A percentile compares a stretch with the other conserved stretches of the same genome.
Conservation (phyloP, 371 early-diverging fungal species). For the Paraphysoderma sedebokerense region DNA sequence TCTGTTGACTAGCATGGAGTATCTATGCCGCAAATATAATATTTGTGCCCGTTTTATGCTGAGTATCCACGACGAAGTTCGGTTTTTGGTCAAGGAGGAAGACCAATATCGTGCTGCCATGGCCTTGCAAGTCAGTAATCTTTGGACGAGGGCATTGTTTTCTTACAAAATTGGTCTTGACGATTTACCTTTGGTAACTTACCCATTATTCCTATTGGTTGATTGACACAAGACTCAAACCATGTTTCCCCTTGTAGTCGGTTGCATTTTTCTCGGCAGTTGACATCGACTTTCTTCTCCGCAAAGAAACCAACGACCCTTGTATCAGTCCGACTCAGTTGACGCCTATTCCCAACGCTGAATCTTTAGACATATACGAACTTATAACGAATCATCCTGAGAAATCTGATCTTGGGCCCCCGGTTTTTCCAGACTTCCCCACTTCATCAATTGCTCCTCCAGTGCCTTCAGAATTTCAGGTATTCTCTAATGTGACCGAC, state of each 20-base stretch:
- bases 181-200: slow-evolving; percentile 61
- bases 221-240: neutral
- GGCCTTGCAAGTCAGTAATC: slow-evolving; percentile 79
- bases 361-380: slow-evolving; percentile 30
- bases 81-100: slow-evolving; percentile 64
- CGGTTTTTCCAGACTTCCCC: no score
- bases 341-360: slow-evolving; percentile 38
- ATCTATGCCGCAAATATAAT: slow-evolving; percentile 52
- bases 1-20: slow-evolving; percentile 75
- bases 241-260: slow-evolving; percentile 25
- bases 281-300: slow-evolving; percentile 79
- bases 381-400: slow-evolving; percentile 19
- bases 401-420: no score
- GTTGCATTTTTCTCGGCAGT: slow-evolving; percentile 92
- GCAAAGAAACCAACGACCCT: slow-evolving; percentile 74
- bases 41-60: slow-evolving; percentile 77
- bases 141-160: slow-evolving; percentile 87
- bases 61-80: slow-evolving; percentile 92
- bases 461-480: no score
- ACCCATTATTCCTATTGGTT: neutral
- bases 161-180: slow-evolving; percentile 67
- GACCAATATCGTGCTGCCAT: slow-evolving; percentile 60
- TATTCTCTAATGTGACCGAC: no score
- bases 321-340: slow-evolving; percentile 61
- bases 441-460: no score